Evolutionary conservation across 2,329 filamentous ascomycete species (phyloP).

Genomic region (Claviceps purpurea): DNA sequence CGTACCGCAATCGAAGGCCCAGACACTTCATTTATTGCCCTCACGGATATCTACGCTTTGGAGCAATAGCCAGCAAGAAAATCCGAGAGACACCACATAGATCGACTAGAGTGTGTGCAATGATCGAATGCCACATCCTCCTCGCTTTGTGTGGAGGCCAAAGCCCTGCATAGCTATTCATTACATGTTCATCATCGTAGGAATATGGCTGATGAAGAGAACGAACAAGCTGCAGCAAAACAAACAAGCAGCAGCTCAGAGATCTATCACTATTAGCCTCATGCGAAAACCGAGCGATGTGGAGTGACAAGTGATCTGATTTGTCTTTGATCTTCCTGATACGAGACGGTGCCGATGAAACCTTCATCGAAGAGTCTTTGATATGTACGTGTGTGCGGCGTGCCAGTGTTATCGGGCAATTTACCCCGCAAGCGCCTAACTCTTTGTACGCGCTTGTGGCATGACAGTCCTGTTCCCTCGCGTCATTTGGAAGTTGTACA

Average conservation of each 20-base stretch:
- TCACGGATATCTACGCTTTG: too few relatives aligned
- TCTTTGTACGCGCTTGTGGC: not conserved
- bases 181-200: not conserved
- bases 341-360: not conserved
- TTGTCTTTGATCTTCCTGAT: not conserved
- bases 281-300: not conserved
- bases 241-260: not conserved
- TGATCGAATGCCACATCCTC: not conserved
- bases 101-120: not conserved
- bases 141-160: not conserved
- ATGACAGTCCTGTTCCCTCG: not conserved
- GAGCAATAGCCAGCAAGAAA: too few relatives aligned
- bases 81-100: too few relatives aligned
- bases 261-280: not conserved
- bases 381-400: not conserved
- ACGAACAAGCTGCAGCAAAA: too few relatives aligned
- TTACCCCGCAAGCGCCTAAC: not conserved
- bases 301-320: not conserved
- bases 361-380: not conserved
- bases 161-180: not conserved
- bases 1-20: too few relatives aligned
- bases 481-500: not conserved
- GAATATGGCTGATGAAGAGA: too few relatives aligned
- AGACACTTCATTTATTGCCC: too few relatives aligned
- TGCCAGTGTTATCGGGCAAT: too few relatives aligned